These are phyloP conservation scores for Biscogniauxia sp. DNA, from an alignment of 2,329 filamentous ascomycete genomes.

Conservation along the genomic window DNA sequence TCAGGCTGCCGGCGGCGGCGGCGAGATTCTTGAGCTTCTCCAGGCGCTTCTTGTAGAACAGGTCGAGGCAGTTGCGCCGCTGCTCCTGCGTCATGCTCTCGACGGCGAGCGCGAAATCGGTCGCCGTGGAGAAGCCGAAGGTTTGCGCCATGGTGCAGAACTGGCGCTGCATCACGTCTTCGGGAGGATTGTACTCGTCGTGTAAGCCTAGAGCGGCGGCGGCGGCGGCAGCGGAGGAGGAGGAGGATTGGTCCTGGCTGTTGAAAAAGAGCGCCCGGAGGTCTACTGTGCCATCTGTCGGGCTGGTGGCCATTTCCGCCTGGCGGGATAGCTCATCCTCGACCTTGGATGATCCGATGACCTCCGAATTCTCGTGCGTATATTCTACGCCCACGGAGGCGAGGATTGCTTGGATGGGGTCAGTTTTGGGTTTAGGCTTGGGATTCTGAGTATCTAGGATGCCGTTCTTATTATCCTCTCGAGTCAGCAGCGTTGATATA, in stretches of 20 bases:
- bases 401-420: constrained; percentile 86
- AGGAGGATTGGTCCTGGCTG: constrained; percentile 35
- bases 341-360: constrained; percentile 88
- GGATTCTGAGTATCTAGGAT: constrained; percentile 34
- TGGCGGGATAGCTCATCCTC: constrained; percentile 79
- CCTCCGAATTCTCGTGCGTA: constrained; percentile 93
- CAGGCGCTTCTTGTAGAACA: constrained; percentile 72
- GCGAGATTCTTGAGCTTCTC: constrained; percentile 42
- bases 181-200: constrained; percentile 67
- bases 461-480: constrained; percentile 45
- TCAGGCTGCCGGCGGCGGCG: constrained; percentile 14
- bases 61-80: constrained; percentile 72
- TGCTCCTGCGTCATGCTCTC: constrained; percentile 88
- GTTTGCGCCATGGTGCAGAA: constrained; percentile 87
- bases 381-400: constrained; percentile 87
- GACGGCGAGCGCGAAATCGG: constrained; percentile 85
- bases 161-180: constrained; percentile 72
- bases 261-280: constrained; percentile 58
- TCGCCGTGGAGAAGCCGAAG: constrained; percentile 72
- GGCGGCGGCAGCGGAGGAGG: constrained; percentile 29
- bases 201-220: constrained; percentile 30
- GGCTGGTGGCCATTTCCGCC: constrained; percentile 59
- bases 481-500: constrained; percentile 60
- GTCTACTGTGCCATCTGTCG: constrained; percentile 45
- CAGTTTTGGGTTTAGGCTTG: constrained; percentile 48